These are phyloP conservation scores for Gossypium aridum DNA, from an alignment of 441 rosid species.

Conservation along the genomic window DNA sequence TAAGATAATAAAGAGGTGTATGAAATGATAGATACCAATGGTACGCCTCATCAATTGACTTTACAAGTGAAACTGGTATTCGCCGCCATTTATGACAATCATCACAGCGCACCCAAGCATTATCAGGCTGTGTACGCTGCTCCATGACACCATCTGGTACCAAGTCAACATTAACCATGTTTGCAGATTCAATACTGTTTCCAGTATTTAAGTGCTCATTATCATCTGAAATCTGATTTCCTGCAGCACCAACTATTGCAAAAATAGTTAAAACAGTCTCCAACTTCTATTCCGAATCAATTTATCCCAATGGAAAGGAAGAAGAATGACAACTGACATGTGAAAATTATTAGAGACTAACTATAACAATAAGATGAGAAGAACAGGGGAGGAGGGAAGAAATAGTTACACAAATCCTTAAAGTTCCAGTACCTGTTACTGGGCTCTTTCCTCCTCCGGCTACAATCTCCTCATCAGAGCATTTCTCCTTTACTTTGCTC, in stretches of 20 bases:
- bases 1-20: constrained; percentile 10
- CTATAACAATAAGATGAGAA: not conserved
- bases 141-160: constrained; percentile 30
- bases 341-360: not conserved
- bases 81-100: constrained; percentile 95
- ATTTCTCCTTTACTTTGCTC: constrained; percentile 34
- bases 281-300: not conserved
- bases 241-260: constrained; percentile 29
- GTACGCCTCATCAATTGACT: constrained; percentile 63
- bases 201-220: constrained; percentile 23
- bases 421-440: constrained; percentile 43
- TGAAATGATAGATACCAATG: constrained; percentile 57
- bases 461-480: constrained; percentile 23
- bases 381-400: constrained; percentile 5
- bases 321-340: not conserved
- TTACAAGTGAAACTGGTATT: constrained; percentile 67
- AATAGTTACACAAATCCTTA: not conserved
- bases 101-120: constrained; percentile 97
- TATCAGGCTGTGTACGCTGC: constrained; percentile 35
- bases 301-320: not conserved
- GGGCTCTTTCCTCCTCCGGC: constrained; percentile 28
- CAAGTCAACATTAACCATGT: constrained; percentile 31
- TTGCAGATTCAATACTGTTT: constrained; percentile 23
- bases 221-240: constrained; percentile 30
- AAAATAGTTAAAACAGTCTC: constrained; percentile 7